phyloP scores from a whole-genome alignment of 208 protist genomes.

The Trypanosoma cruzi region DNA sequence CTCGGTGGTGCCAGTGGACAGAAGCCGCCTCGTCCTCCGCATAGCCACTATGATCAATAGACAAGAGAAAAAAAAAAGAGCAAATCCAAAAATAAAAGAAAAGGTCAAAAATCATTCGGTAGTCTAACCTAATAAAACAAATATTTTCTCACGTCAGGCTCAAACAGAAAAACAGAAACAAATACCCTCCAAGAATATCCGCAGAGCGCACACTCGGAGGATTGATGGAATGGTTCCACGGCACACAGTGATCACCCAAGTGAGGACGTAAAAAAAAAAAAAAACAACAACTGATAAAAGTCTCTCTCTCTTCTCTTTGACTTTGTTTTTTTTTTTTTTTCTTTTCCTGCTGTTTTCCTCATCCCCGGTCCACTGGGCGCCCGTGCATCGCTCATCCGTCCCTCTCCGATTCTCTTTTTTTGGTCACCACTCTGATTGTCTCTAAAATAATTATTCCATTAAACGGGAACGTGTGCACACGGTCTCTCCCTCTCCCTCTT shows the following conservation, averaged over 20 bases:
- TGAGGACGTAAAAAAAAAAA: neutral
- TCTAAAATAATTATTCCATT: constrained; percentile 1
- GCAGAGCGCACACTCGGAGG: neutral
- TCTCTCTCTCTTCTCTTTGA: neutral
- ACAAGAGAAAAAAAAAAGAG: constrained; percentile 7
- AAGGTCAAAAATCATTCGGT: neutral
- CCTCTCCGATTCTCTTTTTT: neutral
- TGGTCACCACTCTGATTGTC: neutral
- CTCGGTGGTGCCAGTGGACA: constrained; percentile 8
- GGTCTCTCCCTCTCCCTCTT: neutral
- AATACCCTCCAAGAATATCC: too few species aligned
- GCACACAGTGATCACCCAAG: neutral
- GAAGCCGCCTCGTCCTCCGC: constrained; percentile 9
- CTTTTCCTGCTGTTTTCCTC: neutral
- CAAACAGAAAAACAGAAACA: too few species aligned
- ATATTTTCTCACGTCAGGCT: neutral
- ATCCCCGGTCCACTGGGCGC: neutral
- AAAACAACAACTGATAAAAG: neutral
- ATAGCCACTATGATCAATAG: constrained; percentile 12
- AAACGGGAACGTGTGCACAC: neutral
- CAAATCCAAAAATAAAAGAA: too few species aligned
- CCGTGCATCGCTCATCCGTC: neutral
- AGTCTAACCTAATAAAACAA: neutral
- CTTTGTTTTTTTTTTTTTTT: too few species aligned
- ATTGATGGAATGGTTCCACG: neutral